These are phyloP conservation scores for Aurinia saxatilis DNA, from an alignment of 345 rosid genomes.

Conservation along the genomic window DNA sequence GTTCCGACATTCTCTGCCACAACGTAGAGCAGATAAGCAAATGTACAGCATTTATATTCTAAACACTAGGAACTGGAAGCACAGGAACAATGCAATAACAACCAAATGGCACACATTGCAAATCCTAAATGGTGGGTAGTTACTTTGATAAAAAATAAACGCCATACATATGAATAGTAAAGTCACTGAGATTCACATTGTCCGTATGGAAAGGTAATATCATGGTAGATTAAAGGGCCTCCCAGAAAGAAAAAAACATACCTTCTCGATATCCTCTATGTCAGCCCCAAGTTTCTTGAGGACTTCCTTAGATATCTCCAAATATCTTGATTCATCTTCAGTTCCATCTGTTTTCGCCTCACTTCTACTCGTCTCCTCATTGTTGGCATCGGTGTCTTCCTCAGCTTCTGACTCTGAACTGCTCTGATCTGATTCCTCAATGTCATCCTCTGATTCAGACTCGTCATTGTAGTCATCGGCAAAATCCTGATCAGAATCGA, in stretches of 20 bases:
- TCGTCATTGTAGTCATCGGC: slow-evolving; percentile 62
- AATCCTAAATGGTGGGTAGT: neutral
- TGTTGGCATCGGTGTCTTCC: slow-evolving; percentile 67
- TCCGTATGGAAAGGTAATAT: neutral
- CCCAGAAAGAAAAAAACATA: slow-evolving; percentile 26
- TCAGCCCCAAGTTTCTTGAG: slow-evolving; percentile 71
- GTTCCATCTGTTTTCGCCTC: slow-evolving; percentile 62
- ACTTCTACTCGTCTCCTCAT: slow-evolving; percentile 48
- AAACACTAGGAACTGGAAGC: neutral
- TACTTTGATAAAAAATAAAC: neutral
- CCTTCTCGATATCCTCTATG: slow-evolving; percentile 80
- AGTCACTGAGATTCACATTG: neutral
- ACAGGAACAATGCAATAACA: neutral
- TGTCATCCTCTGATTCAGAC: slow-evolving; percentile 62
- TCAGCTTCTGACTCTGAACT: slow-evolving; percentile 77
- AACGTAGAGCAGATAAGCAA: neutral
- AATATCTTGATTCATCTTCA: slow-evolving; percentile 62
- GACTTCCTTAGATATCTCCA: slow-evolving; percentile 71
- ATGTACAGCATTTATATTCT: neutral
- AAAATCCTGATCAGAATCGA: slow-evolving; percentile 54
- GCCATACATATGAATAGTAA: neutral
- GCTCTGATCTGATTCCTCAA: slow-evolving; percentile 51
- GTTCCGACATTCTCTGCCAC: slow-evolving; percentile 65
- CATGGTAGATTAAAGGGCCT: neutral
- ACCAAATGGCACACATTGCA: neutral